A percentile compares a stretch with the other conserved stretches of the same genome.
These are phyloP conservation scores for Ophiorrhiza pumila DNA, from an alignment of 257 asterid genomes.

Conservation along the genomic window DNA sequence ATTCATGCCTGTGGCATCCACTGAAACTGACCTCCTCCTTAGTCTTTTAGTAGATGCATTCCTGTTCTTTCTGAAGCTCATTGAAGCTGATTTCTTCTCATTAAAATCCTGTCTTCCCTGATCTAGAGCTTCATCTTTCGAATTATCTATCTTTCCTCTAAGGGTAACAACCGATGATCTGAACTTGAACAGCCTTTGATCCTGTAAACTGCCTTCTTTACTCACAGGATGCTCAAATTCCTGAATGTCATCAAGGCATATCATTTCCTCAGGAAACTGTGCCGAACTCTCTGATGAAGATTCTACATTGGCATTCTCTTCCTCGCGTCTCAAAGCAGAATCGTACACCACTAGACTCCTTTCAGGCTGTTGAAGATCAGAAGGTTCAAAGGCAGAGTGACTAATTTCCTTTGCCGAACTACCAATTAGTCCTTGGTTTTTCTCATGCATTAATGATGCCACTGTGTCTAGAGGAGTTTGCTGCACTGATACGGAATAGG, in stretches of 20 bases:
- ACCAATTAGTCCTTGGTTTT: neutral
- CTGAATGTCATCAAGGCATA: slow-evolving; percentile 59
- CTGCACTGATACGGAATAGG: neutral
- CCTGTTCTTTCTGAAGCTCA: slow-evolving; percentile 12
- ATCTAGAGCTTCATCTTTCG: neutral
- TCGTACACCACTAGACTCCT: neutral
- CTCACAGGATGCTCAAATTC: slow-evolving; percentile 47
- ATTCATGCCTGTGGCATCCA: slow-evolving; percentile 16
- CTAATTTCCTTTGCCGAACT: slow-evolving; percentile 6
- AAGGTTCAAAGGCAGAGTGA: neutral
- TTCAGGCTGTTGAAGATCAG: neutral
- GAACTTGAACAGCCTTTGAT: slow-evolving; percentile 68
- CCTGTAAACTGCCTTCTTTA: slow-evolving; percentile 36
- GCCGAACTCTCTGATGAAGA: slow-evolving; percentile 39
- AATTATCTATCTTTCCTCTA: slow-evolving; percentile 2
- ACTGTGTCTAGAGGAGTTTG: neutral
- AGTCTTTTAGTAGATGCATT: slow-evolving; percentile 28
- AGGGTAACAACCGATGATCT: slow-evolving; percentile 28
- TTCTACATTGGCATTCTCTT: neutral
- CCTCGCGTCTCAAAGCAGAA: neutral
- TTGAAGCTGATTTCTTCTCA: slow-evolving; percentile 17
- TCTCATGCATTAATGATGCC: slow-evolving; percentile 2
- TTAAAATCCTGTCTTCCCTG: neutral
- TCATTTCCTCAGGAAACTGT: slow-evolving; percentile 38
- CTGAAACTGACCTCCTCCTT: slow-evolving; percentile 38